These are phyloP conservation scores for Malus hybrid DNA, from an alignment of 331 rosid species.

Conservation along the genomic window DNA sequence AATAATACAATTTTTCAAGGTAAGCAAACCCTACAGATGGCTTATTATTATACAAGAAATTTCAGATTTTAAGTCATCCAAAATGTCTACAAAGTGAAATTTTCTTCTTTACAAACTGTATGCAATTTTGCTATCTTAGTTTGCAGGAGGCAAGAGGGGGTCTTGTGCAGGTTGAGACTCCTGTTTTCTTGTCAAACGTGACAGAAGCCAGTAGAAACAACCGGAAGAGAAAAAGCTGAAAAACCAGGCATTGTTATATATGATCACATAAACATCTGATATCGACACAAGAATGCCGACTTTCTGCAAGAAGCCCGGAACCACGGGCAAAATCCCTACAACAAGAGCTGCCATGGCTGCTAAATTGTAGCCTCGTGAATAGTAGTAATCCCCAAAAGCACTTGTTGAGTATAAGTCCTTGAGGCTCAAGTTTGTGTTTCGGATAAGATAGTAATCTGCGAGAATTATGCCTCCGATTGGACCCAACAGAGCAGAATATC, in stretches of 20 bases:
- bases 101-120: background rate
- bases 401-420: conserved; percentile 59
- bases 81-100: background rate
- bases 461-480: conserved; percentile 74
- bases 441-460: conserved; percentile 65
- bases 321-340: conserved; percentile 57
- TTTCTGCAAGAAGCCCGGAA: conserved; percentile 78
- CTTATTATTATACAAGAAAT: background rate
- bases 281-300: conserved; percentile 36
- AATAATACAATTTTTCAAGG: background rate
- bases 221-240: conserved; percentile 70
- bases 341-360: conserved; percentile 62
- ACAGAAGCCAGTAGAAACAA: conserved; percentile 45
- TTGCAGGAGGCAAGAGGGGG: conserved; percentile 15
- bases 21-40: background rate
- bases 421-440: conserved; percentile 21
- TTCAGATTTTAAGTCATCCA: background rate
- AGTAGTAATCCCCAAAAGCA: conserved; percentile 55
- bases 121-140: background rate
- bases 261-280: conserved; percentile 33
- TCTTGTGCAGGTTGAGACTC: background rate
- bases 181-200: conserved; percentile 24
- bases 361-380: conserved; percentile 54
- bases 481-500: conserved; percentile 81
- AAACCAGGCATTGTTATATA: conserved; percentile 88